These are phyloP conservation scores for Apiospora hydei DNA, from an alignment of 2,329 filamentous ascomycete species.

Conservation along the genomic window DNA sequence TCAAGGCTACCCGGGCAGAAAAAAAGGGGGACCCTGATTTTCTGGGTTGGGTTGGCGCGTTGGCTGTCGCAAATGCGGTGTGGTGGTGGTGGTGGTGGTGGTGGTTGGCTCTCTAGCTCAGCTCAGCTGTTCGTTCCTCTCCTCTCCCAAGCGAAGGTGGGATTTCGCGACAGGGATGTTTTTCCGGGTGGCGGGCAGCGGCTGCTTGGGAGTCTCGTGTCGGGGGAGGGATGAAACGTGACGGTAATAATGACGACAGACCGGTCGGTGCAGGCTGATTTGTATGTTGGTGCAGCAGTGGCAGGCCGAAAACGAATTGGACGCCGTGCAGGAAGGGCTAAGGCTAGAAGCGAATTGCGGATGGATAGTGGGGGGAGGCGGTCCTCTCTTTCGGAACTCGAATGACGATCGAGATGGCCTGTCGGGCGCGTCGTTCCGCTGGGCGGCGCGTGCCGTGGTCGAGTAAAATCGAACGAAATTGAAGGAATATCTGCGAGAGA, in stretches of 20 bases:
- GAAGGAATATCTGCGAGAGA: background rate
- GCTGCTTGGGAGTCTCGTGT: background rate
- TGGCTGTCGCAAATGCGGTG: background rate
- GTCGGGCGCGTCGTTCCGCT: background rate
- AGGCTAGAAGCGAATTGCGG: slow-evolving; percentile 1
- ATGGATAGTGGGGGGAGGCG: slow-evolving; percentile 8
- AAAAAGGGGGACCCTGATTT: background rate
- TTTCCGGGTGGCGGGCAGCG: background rate
- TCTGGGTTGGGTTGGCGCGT: background rate
- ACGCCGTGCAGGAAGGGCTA: slow-evolving; percentile 17
- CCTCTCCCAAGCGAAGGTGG: background rate
- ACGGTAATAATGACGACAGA: slow-evolving; percentile 3
- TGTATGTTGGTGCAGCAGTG: background rate
- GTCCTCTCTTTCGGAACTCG: background rate
- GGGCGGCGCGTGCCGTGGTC: background rate
- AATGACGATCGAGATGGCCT: slow-evolving; percentile 2
- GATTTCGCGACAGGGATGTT: slow-evolving; percentile 3
- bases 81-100: background rate
- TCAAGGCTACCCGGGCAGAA: background rate
- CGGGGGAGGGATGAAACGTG: background rate
- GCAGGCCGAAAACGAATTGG: slow-evolving; percentile 9
- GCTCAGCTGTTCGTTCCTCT: background rate
- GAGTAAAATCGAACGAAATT: background rate
- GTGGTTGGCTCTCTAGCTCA: background rate
- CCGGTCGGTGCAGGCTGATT: background rate